Evolutionary conservation across 140 eudicot species (phyloP).

Genomic region (Stevia rebaudiana): DNA sequence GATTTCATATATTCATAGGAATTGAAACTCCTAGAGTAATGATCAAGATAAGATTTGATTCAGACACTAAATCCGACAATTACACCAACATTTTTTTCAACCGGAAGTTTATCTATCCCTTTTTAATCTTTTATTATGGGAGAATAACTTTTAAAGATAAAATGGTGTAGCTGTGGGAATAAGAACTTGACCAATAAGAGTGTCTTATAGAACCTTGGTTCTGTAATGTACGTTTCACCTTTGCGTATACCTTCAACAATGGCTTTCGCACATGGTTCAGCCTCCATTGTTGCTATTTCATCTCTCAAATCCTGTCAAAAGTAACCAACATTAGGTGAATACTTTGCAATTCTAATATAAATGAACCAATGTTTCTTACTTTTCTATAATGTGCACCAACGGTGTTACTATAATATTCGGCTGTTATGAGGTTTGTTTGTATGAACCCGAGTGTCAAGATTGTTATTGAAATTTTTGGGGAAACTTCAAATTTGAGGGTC

Average conservation of each 20-base stretch:
- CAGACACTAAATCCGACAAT: no score
- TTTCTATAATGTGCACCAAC: constrained; percentile 7
- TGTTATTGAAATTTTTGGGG: constrained; percentile 19
- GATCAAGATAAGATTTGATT: no score
- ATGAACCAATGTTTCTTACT: no score
- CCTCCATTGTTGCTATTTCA: constrained; percentile 24
- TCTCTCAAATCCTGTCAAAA: constrained; percentile 18
- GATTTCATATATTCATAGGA: no score
- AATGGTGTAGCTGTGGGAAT: constrained; percentile 19
- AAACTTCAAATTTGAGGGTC: constrained; percentile 32
- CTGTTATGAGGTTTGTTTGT: constrained; percentile 33
- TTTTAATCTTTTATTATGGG: background rate
- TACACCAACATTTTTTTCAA: no score
- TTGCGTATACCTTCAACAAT: constrained; percentile 32
- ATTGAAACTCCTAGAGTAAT: no score
- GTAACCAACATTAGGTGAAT: no score
- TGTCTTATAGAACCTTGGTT: constrained; percentile 26
- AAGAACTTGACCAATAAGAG: constrained; percentile 13
- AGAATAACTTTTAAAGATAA: background rate
- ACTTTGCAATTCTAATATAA: no score
- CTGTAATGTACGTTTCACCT: constrained; percentile 35
- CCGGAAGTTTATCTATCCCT: no score
- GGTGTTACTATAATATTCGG: constrained; percentile 15
- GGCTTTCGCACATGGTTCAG: constrained; percentile 29
- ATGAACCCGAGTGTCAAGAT: constrained; percentile 37